Evolutionary conservation across 116 monocot species (phyloP).

Genomic region (Dioscorea cayenensis): DNA sequence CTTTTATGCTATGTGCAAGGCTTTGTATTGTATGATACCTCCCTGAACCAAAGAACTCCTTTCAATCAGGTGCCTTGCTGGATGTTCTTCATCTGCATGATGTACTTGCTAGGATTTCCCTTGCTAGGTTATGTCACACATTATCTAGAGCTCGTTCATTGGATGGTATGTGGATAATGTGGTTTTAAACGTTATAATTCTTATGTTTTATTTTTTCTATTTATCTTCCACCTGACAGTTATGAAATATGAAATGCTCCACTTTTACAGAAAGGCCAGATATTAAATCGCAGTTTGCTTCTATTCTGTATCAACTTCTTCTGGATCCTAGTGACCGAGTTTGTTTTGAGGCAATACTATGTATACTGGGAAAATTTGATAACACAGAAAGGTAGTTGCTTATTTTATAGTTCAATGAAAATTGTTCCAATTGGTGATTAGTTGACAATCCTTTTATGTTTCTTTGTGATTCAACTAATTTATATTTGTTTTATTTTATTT

Average conservation of each 20-base stretch:
- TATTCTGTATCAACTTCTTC: constrained; percentile 94
- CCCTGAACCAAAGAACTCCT: background rate
- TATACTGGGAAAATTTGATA: constrained; percentile 95
- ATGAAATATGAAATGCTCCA: background rate
- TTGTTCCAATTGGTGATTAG: background rate
- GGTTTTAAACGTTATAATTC: too few relatives aligned
- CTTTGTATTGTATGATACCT: too few relatives aligned
- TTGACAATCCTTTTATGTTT: background rate
- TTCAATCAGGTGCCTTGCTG: constrained; percentile 89
- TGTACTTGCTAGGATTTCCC: constrained; percentile 95
- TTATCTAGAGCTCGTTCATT: constrained; percentile 84
- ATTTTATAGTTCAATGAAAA: constrained; percentile 5
- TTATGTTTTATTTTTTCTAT: background rate
- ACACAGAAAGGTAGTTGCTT: constrained; percentile 67
- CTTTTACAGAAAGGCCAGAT: constrained; percentile 84
- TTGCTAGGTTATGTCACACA: constrained; percentile 88
- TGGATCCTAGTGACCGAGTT: constrained; percentile 98
- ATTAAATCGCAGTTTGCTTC: constrained; percentile 81
- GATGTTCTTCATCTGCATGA: constrained; percentile 99
- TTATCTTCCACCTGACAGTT: background rate
- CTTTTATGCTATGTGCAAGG: background rate
- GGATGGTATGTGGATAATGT: constrained; percentile 63
- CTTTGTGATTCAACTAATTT: background rate
- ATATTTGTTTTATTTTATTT: constrained; percentile 12
- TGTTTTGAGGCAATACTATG: constrained; percentile 98